A percentile compares a stretch with the other conserved stretches of the same genome.
Conservation (phyloP, 2,329 filamentous ascomycete genomes). For the Pleurostoma richardsiae region DNA sequence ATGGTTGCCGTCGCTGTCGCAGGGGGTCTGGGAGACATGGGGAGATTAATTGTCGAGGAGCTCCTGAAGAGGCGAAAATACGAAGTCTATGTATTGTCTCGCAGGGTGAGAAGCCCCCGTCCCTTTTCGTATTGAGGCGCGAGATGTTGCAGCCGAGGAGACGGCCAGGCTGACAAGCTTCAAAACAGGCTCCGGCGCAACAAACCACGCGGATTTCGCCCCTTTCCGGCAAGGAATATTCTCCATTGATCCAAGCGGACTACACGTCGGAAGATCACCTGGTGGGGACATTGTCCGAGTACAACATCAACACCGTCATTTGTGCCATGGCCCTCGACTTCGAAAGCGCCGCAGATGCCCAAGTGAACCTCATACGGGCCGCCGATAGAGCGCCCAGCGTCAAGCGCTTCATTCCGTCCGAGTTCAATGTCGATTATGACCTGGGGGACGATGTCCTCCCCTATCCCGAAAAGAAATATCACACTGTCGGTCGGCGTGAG, state of each 20-base stretch:
- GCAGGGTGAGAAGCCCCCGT: slow-evolving; percentile 13
- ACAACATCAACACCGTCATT: slow-evolving; percentile 21
- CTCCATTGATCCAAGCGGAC: slow-evolving; percentile 18
- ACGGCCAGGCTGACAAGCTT: no score
- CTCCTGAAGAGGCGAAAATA: slow-evolving; percentile 16
- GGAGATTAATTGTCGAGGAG: slow-evolving; percentile 16
- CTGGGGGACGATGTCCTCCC: slow-evolving; percentile 23
- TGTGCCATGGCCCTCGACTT: slow-evolving; percentile 24
- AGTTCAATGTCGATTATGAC: slow-evolving; percentile 31
- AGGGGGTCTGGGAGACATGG: slow-evolving; percentile 18
- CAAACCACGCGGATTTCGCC: slow-evolving; percentile 10
- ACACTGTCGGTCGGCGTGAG: slow-evolving; percentile 17
- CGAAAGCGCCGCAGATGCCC: slow-evolving; percentile 20
- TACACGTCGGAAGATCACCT: slow-evolving; percentile 18
- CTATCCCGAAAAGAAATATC: slow-evolving; percentile 24
- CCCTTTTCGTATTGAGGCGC: no score
- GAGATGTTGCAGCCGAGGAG: no score
- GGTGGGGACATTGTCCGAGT: slow-evolving; percentile 10
- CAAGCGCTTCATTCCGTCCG: slow-evolving; percentile 28
- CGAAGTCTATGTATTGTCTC: slow-evolving; percentile 19
- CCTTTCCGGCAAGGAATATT: slow-evolving; percentile 12
- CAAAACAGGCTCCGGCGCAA: no score
- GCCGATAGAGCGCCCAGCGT: slow-evolving; percentile 20
- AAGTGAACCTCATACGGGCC: slow-evolving; percentile 25
- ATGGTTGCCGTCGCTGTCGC: slow-evolving; percentile 21